Evolutionary conservation across 805 yeast species (phyloP), one percentile per base, ranked within the genome.

Genomic region (Starmerella vaccinii): DNA sequence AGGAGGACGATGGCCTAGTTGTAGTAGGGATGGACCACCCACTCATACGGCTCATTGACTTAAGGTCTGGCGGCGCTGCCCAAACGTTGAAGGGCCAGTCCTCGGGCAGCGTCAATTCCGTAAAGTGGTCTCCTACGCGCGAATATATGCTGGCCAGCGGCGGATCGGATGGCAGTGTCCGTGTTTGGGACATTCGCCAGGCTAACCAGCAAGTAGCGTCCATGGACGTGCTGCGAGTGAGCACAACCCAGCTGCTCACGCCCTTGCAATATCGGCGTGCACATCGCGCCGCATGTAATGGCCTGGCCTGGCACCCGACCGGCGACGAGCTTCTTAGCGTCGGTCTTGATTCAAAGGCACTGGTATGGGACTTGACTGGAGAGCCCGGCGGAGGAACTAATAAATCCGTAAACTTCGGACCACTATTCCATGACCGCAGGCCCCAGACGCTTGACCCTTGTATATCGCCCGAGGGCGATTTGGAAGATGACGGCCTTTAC

Each of bases 151-250:
- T 89, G 1, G 88, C 89, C 0, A 74, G 87, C 4, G 95, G 95
- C 1, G 88, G 90, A 19, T 74, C 77, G 16, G 86, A 82, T 58
- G 96, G 97, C 0, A 81, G 81, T 42, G 80, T 84, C 8, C 74
- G 84, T 47, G 62, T 89, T 0, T 89, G 97, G 97, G 97, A 89
- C 63, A 75, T 87, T 10, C 68, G 97, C 43, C 68, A 83, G 44
- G 76, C 85, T 22, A 71, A 72, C 16, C 75, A 82, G 32, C 81
- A 86, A 59, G 64, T 85, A 22, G 73, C 80, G 40, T 72, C 79
- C 15, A 65, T 86, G 51, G 89, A 86, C 61, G 69, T 78, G 70
- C 65, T 72, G 37, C 66, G 73, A 16, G 73, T 79, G 1, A 69
- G 67, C 42, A 59, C 56, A 4, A 54, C 49, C 46, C 57, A 61